Percentiles rank a stretch among this genome's conserved stretches.
phyloP scores from a whole-genome alignment of 208 protist species.

The Leishmania tropica region DNA sequence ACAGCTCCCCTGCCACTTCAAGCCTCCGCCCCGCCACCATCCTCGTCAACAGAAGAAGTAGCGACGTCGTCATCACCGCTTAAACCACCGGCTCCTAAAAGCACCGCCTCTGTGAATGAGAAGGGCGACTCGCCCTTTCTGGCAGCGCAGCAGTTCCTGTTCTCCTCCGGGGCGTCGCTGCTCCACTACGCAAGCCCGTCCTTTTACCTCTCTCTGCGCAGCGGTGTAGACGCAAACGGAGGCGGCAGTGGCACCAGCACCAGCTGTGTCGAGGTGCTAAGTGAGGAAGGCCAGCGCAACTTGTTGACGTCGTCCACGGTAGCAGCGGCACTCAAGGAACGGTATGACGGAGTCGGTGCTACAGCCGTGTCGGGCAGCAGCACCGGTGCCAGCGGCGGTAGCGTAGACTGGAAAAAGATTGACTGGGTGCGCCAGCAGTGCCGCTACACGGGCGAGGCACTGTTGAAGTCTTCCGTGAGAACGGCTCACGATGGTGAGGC shows the following conservation, averaged over 20 bases:
- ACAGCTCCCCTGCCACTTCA: not conserved
- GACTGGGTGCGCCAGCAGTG: slow-evolving; percentile 34
- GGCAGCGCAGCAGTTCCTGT: slow-evolving; percentile 23
- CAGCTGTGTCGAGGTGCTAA: slow-evolving; percentile 15
- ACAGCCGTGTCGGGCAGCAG: not conserved
- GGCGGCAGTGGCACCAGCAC: not conserved
- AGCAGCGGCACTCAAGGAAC: slow-evolving; percentile 18
- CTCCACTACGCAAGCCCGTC: slow-evolving; percentile 19
- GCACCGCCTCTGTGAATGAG: not conserved
- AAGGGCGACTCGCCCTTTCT: slow-evolving; percentile 15
- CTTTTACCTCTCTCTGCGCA: slow-evolving; percentile 17
- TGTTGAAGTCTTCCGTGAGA: not conserved
- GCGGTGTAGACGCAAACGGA: not conserved
- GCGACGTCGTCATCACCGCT: too few species aligned
- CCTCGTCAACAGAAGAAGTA: not conserved
- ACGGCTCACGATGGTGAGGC: not conserved
- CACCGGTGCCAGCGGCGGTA: not conserved
- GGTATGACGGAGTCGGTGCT: slow-evolving; percentile 9
- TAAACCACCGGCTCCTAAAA: not conserved
- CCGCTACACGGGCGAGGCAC: slow-evolving; percentile 29
- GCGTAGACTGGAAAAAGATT: slow-evolving; percentile 29
- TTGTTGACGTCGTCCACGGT: slow-evolving; percentile 13
- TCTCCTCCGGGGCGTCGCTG: slow-evolving; percentile 27
- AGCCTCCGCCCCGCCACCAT: not conserved
- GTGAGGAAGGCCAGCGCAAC: slow-evolving; percentile 16